Percentiles rank a stretch among this genome's conserved stretches.
Conservation (phyloP, 768 basidiomycete genomes). For the Tricholoma matsutake region DNA sequence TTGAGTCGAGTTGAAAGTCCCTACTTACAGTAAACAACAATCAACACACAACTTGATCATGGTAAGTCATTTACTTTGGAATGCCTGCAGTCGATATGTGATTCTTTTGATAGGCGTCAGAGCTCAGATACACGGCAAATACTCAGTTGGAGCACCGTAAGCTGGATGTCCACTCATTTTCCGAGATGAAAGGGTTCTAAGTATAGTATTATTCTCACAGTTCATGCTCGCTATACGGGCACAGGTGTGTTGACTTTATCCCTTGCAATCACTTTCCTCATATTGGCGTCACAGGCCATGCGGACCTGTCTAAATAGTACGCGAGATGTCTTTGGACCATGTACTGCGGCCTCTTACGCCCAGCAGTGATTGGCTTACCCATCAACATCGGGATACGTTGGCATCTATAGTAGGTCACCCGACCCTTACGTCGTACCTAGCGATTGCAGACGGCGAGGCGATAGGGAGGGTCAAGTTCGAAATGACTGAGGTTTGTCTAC, state of each 20-base stretch:
- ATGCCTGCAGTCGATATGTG: constrained; percentile 8
- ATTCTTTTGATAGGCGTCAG: constrained; percentile 61
- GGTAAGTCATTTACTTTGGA: constrained; percentile 34
- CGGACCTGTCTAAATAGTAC: constrained; percentile 94
- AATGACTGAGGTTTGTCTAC: constrained; percentile 79
- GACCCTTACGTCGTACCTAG: constrained; percentile 78
- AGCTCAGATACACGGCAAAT: constrained; percentile 93
- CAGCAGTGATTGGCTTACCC: constrained; percentile 91
- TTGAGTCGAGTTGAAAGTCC: not conserved
- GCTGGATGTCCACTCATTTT: constrained; percentile 21
- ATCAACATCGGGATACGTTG: constrained; percentile 96
- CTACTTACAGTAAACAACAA: constrained; percentile 23
- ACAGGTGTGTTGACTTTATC: constrained; percentile 58
- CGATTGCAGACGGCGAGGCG: constrained; percentile 94
- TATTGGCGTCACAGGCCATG: constrained; percentile 63
- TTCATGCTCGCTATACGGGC: constrained; percentile 94
- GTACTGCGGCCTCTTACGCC: constrained; percentile 11
- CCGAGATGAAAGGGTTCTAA: constrained; percentile 1
- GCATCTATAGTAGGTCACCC: constrained; percentile 92
- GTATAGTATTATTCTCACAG: constrained; percentile 37
- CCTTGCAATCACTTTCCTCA: constrained; percentile 1
- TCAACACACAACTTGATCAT: constrained; percentile 36
- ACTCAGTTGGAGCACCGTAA: constrained; percentile 92
- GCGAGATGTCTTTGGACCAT: constrained; percentile 27
- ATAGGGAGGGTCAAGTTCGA: constrained; percentile 88